Evolutionary conservation across 805 yeast genomes (phyloP), one percentile per base, ranked within the genome.

Genomic region (Hanseniaspora guilliermondii): DNA sequence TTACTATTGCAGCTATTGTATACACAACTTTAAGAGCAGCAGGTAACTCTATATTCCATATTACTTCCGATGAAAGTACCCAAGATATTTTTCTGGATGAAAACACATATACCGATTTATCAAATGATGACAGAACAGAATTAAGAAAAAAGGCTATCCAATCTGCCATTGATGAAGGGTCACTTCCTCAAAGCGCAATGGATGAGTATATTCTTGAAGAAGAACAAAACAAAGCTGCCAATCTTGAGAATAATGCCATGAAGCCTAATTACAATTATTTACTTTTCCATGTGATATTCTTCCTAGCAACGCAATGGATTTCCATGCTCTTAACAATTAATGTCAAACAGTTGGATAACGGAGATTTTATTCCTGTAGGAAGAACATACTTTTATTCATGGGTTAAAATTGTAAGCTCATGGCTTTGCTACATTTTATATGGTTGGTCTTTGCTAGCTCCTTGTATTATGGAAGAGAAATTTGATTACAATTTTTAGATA

Each of bases 11-110:
- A 52, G 97, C 99, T 0, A 85, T 93, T 58, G 97, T 97, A 0
- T 94, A 93, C 66, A 93, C 98, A 1, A 93, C 98, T 0, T 88
- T 96, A 0, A 78, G 97, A 59, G 98, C 97, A 0, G 98, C 97
- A 5, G 88, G 91, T 2, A 82, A 81, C 56, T 79, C 85, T 14
- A 80, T 83, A 0, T 77, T 80, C 72, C 68, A 76, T 67, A 76
- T 77, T 55, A 57, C 70, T 12, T 62, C 65, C 25, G 17, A 37
- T 6, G 64, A 60, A 8, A 64, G 61, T 32, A 65, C 69, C 4
- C 65, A 68, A 6, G 63, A 72, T 7, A 36, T 55, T 11, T 55
- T 49, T 24, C 35, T 49, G 40, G 40, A 36, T 8, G 56, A 47
- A 19, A 48, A 27, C 32, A 72, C 67, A 49, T 72, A 73, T 60